Base-by-base conservation (phyloP, 83 land plant species). In the Diphasiastrum complanatum region DNA sequence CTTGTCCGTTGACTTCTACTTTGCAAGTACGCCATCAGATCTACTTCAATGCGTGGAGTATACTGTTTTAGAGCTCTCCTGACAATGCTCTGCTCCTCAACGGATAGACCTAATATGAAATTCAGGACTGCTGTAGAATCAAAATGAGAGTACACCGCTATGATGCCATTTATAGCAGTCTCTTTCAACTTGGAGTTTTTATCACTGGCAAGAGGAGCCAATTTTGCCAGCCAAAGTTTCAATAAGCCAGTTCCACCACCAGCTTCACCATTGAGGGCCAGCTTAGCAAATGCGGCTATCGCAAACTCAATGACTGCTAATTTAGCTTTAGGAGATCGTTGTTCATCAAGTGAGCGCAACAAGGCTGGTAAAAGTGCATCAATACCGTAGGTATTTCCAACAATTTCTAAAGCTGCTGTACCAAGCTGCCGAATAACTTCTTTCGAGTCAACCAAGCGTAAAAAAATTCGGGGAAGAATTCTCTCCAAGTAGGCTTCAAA, bases 291-390 rank as follows among this genome's bases (percentile, higher is more conserved):
- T 32, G 99, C 89, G 50, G 74, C 77, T 12, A 83, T 89, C 19
- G 99, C 92, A 79, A 86, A 95, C 57, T 95, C 90, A 57, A 95
- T 86, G 37, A 95, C 99, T 55, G 99, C 97, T 63, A 95, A 69
- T 51, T 95, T 95, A 19, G 97, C 97, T 75, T 95, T 95, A 45
- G 99, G 99, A 24, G 99, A 95, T 28, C 99, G 76, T 65, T 95
- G 99, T 62, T 95, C 99, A 76, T 95, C 99, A 38, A 95, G 64
- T 5, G 99, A 89, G 28, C 99, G 82, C 14, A 95, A 75, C 33
- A 95, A 72, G 26, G 99, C 86, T 58, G 99, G 89, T 37, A 95
- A 73, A 20, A 95, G 77, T n/a, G 89, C 74, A 64, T 95, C 99
- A 51, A 80, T 79, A 31, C 83, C 70, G 57, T 89, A 95, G 5